Evolutionary conservation across 345 rosid species (phyloP).

Genomic region (Gossypium herbaceum): DNA sequence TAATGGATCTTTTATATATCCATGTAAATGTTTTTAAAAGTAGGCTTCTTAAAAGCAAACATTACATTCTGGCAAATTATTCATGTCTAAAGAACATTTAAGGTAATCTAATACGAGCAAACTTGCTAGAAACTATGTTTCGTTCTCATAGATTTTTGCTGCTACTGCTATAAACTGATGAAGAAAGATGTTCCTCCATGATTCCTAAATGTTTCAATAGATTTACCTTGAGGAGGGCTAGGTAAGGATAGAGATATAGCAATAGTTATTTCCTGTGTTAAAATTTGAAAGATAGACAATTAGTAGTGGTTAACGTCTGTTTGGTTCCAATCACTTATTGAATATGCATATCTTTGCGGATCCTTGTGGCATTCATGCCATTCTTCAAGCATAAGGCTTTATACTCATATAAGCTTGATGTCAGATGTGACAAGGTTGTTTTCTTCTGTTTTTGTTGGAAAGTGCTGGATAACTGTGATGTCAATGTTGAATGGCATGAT

Average conservation of each 20-base stretch:
- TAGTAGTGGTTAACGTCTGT: background rate
- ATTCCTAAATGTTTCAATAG: background rate
- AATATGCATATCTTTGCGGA: background rate
- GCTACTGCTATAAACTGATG: background rate
- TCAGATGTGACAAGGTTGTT: background rate
- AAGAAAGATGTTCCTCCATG: background rate
- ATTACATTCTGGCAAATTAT: background rate
- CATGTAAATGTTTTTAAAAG: background rate
- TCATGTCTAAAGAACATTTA: background rate
- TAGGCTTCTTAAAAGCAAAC: background rate
- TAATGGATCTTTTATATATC: background rate
- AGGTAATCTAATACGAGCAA: background rate
- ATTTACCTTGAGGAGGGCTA: background rate
- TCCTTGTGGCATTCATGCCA: background rate
- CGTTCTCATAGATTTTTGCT: background rate
- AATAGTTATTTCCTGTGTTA: background rate
- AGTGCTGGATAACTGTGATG: background rate
- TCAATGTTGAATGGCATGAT: background rate
- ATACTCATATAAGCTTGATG: background rate
- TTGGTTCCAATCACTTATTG: background rate
- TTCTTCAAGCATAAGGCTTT: conserved; percentile 1
- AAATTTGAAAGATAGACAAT: background rate
- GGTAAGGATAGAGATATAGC: background rate
- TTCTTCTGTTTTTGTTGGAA: conserved; percentile 4
- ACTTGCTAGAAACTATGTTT: background rate